Conservation (phyloP, 2,329 filamentous ascomycete species). For the Colletotrichum zoysiae region DNA sequence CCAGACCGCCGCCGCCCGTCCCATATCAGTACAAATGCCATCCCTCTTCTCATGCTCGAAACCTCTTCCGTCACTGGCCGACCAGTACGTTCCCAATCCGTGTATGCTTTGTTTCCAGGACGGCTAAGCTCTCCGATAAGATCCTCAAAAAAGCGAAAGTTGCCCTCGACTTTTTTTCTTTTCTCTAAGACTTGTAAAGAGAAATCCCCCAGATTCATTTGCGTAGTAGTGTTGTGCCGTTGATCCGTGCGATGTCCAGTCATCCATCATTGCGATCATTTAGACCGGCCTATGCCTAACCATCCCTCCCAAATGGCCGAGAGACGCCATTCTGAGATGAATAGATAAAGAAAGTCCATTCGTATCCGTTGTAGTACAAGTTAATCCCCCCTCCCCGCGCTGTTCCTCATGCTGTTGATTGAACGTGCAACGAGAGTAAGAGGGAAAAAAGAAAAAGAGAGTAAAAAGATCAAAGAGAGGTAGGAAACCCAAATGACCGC, state of each 20-base stretch:
- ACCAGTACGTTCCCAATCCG: background rate
- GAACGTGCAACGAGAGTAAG: slow-evolving; percentile 34
- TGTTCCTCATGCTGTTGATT: slow-evolving; percentile 27
- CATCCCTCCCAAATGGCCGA: slow-evolving; percentile 10
- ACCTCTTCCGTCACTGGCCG: background rate
- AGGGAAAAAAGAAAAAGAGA: background rate
- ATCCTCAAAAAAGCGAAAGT: slow-evolving; percentile 6
- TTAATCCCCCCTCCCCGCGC: slow-evolving; percentile 17
- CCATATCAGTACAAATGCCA: slow-evolving; percentile 5
- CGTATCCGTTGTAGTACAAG: slow-evolving; percentile 16
- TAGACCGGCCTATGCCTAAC: slow-evolving; percentile 15
- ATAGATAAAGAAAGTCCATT: slow-evolving; percentile 36
- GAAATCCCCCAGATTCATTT: slow-evolving; percentile 18
- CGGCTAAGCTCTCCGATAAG: background rate
- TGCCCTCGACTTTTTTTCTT: slow-evolving; percentile 1
- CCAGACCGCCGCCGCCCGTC: slow-evolving; percentile 1
- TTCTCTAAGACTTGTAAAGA: slow-evolving; percentile 7
- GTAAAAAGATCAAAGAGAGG: slow-evolving; percentile 9
- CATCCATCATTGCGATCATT: slow-evolving; percentile 35
- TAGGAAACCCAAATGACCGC: slow-evolving; percentile 39
- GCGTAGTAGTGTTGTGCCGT: slow-evolving; percentile 28
- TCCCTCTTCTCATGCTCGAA: background rate
- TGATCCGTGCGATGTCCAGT: slow-evolving; percentile 39
- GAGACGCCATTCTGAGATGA: slow-evolving; percentile 6
- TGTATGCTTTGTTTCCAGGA: background rate